Conservation (phyloP, 352 stramenopile species). For the Pythium rhizo-oryzae region DNA sequence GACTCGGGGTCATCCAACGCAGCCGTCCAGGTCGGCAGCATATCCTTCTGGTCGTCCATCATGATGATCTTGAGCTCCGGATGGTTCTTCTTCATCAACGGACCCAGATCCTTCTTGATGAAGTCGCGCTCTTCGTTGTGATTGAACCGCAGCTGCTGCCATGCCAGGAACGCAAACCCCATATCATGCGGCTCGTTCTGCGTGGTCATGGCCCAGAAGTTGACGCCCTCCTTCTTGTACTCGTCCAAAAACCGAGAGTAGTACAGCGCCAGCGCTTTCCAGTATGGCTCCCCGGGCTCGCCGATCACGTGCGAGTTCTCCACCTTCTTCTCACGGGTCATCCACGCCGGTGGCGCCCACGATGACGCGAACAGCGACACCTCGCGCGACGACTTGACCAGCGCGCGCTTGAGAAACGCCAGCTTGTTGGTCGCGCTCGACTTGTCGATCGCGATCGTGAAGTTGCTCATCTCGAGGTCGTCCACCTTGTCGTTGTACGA, state of each 20-base stretch:
- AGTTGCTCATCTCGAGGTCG: constrained; percentile 82
- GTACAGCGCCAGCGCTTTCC: constrained; percentile 81
- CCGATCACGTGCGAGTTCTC: constrained; percentile 65
- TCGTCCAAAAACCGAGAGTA: constrained; percentile 80
- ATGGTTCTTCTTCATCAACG: constrained; percentile 60
- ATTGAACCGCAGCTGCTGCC: constrained; percentile 61
- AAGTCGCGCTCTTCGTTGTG: constrained; percentile 57
- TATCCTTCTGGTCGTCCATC: constrained; percentile 87
- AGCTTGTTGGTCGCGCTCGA: constrained; percentile 63
- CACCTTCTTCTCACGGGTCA: constrained; percentile 76
- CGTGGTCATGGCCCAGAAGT: constrained; percentile 80
- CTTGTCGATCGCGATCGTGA: constrained; percentile 87
- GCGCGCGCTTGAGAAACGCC: constrained; percentile 61
- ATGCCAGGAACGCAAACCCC: constrained; percentile 35
- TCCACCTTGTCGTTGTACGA: constrained; percentile 83
- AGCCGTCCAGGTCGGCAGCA: constrained; percentile 47
- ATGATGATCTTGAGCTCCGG: constrained; percentile 72
- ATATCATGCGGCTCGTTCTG: constrained; percentile 82
- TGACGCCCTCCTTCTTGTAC: constrained; percentile 73
- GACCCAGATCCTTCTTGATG: constrained; percentile 79
- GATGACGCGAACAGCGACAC: constrained; percentile 78
- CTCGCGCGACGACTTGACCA: constrained; percentile 41
- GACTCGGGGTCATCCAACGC: constrained; percentile 53
- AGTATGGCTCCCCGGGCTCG: constrained; percentile 56
- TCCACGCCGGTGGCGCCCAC: constrained; percentile 87